A percentile compares a stretch with the other conserved stretches of the same genome.
These are phyloP conservation scores for Warburgia ugandensis DNA, from an alignment of 164 flowering plant species.

Conservation along the genomic window DNA sequence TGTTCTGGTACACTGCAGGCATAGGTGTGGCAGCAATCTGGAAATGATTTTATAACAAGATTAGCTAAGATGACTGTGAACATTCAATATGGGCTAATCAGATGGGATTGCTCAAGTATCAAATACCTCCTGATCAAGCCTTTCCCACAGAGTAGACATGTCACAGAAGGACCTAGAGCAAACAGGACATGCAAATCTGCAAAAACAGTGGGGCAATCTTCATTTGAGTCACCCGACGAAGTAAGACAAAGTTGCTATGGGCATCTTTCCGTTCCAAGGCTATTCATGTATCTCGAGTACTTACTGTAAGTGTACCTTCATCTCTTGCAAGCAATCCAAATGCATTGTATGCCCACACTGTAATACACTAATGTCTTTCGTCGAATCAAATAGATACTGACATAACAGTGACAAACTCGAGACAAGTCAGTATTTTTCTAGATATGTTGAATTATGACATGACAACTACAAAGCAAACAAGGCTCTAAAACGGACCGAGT, in stretches of 20 bases:
- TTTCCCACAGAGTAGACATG: conserved; percentile 63
- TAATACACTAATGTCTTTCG: conserved; percentile 54
- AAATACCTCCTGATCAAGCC: conserved; percentile 67
- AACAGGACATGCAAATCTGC: conserved; percentile 76
- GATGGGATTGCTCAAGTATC: not conserved
- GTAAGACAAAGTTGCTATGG: too few relatives aligned
- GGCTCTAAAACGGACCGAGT: too few relatives aligned
- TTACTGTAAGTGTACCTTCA: conserved; percentile 62
- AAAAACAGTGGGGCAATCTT: conserved; percentile 6
- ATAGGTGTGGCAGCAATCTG: conserved; percentile 74
- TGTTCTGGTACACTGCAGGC: conserved; percentile 62
- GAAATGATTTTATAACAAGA: not conserved
- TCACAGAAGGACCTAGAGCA: conserved; percentile 77
- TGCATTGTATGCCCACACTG: conserved; percentile 84
- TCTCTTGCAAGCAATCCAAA: conserved; percentile 67
- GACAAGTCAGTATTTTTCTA: not conserved
- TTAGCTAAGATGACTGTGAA: not conserved
- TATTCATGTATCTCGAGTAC: conserved; percentile 4
- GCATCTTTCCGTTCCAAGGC: too few relatives aligned
- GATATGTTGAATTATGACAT: too few relatives aligned
- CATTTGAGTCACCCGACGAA: not conserved
- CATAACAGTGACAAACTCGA: not conserved
- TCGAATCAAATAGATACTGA: conserved; percentile 86
- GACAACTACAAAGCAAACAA: too few relatives aligned
- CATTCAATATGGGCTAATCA: not conserved